These are phyloP conservation scores for Stephania cephalantha DNA, from an alignment of 164 flowering plant species.

Conservation along the genomic window DNA sequence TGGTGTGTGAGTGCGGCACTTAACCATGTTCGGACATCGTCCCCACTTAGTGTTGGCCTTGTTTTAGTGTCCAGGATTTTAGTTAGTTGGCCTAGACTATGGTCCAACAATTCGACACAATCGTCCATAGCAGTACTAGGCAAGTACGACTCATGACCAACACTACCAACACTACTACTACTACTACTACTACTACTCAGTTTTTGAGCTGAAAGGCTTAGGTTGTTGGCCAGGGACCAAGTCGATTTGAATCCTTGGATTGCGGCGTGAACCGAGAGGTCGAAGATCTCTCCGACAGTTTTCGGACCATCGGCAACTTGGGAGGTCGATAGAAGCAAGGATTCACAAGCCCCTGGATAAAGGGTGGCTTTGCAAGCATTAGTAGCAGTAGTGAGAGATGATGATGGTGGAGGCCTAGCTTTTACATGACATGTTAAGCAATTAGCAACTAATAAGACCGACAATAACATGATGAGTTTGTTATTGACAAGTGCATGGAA, in stretches of 20 bases:
- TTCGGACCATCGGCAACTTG: neutral
- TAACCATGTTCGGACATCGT: conserved; percentile 37
- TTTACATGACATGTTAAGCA: conserved; percentile 3
- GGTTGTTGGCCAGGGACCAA: conserved; percentile 7
- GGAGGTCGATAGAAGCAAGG: conserved; percentile 9
- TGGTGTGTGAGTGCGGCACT: conserved; percentile 35
- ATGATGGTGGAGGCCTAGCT: neutral
- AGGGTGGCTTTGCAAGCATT: conserved; percentile 22
- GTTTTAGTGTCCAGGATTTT: conserved; percentile 7
- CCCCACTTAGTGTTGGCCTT: conserved; percentile 1
- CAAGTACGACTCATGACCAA: neutral
- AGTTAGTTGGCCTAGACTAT: conserved; percentile 16
- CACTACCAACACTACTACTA: too few relatives aligned
- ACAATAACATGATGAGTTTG: conserved; percentile 2
- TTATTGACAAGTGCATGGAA: neutral
- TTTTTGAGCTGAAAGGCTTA: conserved; percentile 4
- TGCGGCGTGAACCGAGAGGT: conserved; percentile 17
- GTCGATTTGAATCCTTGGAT: conserved; percentile 9
- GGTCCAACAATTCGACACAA: conserved; percentile 25
- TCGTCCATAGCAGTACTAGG: conserved; percentile 19
- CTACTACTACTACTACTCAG: neutral
- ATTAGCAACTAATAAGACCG: conserved; percentile 3
- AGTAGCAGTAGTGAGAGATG: neutral
- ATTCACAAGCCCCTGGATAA: conserved; percentile 16
- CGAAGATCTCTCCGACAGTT: conserved; percentile 13